These are phyloP conservation scores for Yamadazyma mexicana DNA, from an alignment of 1,139 yeast genomes.

Conservation along the genomic window DNA sequence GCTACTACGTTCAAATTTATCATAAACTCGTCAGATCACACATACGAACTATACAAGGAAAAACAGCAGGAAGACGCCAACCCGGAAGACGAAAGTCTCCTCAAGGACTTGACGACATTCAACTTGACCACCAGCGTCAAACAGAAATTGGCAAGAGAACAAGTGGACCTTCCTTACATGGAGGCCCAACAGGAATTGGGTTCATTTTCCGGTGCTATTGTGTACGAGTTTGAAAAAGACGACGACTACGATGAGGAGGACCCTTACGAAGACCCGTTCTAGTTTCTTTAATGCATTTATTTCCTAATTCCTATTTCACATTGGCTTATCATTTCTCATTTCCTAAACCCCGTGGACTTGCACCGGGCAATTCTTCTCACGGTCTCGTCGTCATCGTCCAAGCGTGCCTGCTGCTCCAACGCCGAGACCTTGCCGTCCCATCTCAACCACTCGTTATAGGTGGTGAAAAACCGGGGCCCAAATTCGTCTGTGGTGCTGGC, in stretches of 20 bases:
- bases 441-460: slow-evolving; percentile 19
- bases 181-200: slow-evolving; percentile 81
- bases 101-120: slow-evolving; percentile 82
- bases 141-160: slow-evolving; percentile 76
- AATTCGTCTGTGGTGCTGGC: slow-evolving; percentile 11
- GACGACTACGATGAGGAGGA: slow-evolving; percentile 97
- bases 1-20: slow-evolving; percentile 57
- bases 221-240: slow-evolving; percentile 81
- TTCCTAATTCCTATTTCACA: not conserved
- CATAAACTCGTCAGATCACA: slow-evolving; percentile 54
- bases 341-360: not conserved
- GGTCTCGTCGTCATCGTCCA: slow-evolving; percentile 8
- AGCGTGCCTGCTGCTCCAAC: slow-evolving; percentile 11
- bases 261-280: slow-evolving; percentile 95
- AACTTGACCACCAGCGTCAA: slow-evolving; percentile 72
- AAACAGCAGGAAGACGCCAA: slow-evolving; percentile 20
- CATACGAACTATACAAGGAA: slow-evolving; percentile 38
- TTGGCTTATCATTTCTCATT: not conserved
- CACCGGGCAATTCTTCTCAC: slow-evolving; percentile 2
- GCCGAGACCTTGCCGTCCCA: slow-evolving; percentile 19
- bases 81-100: slow-evolving; percentile 42
- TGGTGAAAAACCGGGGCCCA: slow-evolving; percentile 17
- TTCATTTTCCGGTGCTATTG: slow-evolving; percentile 82
- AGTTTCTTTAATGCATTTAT: not conserved
- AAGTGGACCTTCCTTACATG: slow-evolving; percentile 84